A percentile compares a stretch with the other conserved stretches of the same genome.
These are phyloP conservation scores for Aspergillus sp. DNA, from an alignment of 2,329 filamentous ascomycete species.

Conservation along the genomic window DNA sequence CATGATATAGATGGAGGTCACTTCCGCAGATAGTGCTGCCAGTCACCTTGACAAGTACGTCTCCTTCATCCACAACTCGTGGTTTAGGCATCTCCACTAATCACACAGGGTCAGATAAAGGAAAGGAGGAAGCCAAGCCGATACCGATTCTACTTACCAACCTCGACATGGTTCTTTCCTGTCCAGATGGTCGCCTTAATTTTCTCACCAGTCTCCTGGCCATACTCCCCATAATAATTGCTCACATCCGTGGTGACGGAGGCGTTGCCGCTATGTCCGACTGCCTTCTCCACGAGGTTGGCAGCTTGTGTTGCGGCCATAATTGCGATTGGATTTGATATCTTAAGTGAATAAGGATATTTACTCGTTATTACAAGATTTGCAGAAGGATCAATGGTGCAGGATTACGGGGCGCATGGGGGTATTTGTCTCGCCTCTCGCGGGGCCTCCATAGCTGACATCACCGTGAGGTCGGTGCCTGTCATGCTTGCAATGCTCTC, in stretches of 20 bases:
- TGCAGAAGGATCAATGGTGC: background rate
- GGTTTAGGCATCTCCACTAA: slow-evolving; percentile 68
- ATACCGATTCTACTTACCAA: slow-evolving; percentile 48
- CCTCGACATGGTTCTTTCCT: slow-evolving; percentile 74
- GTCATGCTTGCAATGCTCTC: background rate
- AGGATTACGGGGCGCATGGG: background rate
- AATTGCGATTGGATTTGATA: no score
- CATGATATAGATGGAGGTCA: slow-evolving; percentile 56
- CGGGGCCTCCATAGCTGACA: slow-evolving; percentile 15
- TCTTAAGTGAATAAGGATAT: background rate
- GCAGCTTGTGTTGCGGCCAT: slow-evolving; percentile 69
- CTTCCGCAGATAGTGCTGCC: slow-evolving; percentile 64
- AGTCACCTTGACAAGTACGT: slow-evolving; percentile 80
- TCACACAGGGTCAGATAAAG: background rate
- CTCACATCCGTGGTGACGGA: slow-evolving; percentile 68
- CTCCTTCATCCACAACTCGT: slow-evolving; percentile 68
- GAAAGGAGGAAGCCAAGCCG: background rate
- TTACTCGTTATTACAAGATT: background rate
- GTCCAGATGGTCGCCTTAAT: slow-evolving; percentile 85
- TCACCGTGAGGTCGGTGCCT: slow-evolving; percentile 21
- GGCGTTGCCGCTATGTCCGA: slow-evolving; percentile 69
- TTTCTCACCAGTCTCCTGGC: slow-evolving; percentile 55
- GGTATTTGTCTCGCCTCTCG: background rate
- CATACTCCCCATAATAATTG: slow-evolving; percentile 62
- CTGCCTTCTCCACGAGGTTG: slow-evolving; percentile 62